Percentiles rank a stretch among this genome's conserved stretches.
These are phyloP conservation scores for Clavispora santaluciae DNA, from an alignment of 805 yeast genomes.

Conservation along the genomic window DNA sequence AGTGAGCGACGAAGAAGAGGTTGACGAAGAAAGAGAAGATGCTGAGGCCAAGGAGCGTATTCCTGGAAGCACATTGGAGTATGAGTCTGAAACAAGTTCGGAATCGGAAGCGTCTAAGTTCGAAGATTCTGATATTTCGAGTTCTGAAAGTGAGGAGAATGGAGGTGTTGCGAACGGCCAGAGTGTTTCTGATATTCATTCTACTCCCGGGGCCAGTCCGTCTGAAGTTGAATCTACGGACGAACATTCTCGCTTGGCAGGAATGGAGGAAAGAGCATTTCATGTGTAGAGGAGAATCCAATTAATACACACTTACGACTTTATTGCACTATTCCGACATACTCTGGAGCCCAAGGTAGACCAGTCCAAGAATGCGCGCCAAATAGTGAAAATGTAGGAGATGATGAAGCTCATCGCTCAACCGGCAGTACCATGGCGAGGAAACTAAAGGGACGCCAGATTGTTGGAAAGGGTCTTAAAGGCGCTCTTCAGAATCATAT, in stretches of 20 bases:
- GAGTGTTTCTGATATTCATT: not conserved
- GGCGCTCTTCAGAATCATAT: conserved; percentile 33
- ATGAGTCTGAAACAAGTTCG: not conserved
- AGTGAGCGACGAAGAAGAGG: conserved; percentile 3
- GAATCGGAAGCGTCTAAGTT: not conserved
- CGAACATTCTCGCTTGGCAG: not conserved
- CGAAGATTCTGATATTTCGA: not conserved
- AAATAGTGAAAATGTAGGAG: too few species aligned
- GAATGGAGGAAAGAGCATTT: conserved; percentile 2
- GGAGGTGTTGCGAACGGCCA: not conserved
- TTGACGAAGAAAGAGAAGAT: not conserved
- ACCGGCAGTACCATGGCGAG: conserved; percentile 21
- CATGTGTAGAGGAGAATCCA: conserved; percentile 1
- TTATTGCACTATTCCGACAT: too few species aligned
- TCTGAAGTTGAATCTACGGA: not conserved
- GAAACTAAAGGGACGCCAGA: conserved; percentile 26
- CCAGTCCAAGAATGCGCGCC: too few species aligned
- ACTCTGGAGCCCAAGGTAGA: too few species aligned
- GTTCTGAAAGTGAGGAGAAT: not conserved
- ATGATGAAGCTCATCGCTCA: conserved; percentile 17
- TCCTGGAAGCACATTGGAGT: not conserved
- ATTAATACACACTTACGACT: too few species aligned
- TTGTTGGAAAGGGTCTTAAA: conserved; percentile 31
- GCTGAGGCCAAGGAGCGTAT: conserved; percentile 2
- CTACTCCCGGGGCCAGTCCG: not conserved